phyloP scores from a whole-genome alignment of 129 eudicot species.

The Lactuca saligna region DNA sequence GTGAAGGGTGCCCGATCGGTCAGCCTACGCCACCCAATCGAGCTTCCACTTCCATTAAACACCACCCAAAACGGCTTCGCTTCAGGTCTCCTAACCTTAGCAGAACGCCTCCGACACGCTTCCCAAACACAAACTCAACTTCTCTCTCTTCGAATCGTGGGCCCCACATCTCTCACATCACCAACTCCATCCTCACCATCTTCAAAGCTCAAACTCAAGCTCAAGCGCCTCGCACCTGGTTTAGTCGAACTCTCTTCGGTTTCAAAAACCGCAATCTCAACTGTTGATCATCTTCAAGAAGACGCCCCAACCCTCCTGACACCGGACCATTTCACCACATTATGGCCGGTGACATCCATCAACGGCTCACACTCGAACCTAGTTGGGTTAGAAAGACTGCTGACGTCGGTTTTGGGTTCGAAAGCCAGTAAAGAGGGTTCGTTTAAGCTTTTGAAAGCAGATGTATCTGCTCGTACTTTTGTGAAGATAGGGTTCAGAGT shows the following conservation, averaged over 20 bases:
- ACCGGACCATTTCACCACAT: constrained; percentile 64
- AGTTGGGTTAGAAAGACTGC: constrained; percentile 71
- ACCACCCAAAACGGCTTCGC: constrained; percentile 61
- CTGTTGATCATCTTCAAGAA: constrained; percentile 53
- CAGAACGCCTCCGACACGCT: constrained; percentile 72
- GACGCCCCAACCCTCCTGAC: constrained; percentile 79
- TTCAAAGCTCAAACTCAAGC: constrained; percentile 67
- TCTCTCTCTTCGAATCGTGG: constrained; percentile 91
- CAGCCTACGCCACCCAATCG: constrained; percentile 89
- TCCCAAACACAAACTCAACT: constrained; percentile 63
- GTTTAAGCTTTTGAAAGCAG: constrained; percentile 79
- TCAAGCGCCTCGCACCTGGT: constrained; percentile 98
- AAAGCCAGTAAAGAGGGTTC: constrained; percentile 77
- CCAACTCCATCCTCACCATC: constrained; percentile 72
- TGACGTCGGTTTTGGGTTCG: constrained; percentile 70
- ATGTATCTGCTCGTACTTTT: constrained; percentile 84
- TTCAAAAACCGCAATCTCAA: constrained; percentile 45
- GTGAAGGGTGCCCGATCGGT: constrained; percentile 96
- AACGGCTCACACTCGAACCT: constrained; percentile 75
- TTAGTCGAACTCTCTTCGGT: constrained; percentile 83
- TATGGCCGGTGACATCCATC: constrained; percentile 80
- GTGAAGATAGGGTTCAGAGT: constrained; percentile 79
- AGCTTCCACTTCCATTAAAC: constrained; percentile 90
- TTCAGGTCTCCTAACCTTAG: constrained; percentile 73
- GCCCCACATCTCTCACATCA: constrained; percentile 92